These are phyloP conservation scores for Russula sp. DNA, from an alignment of 768 basidiomycete genomes.

Conservation along the genomic window DNA sequence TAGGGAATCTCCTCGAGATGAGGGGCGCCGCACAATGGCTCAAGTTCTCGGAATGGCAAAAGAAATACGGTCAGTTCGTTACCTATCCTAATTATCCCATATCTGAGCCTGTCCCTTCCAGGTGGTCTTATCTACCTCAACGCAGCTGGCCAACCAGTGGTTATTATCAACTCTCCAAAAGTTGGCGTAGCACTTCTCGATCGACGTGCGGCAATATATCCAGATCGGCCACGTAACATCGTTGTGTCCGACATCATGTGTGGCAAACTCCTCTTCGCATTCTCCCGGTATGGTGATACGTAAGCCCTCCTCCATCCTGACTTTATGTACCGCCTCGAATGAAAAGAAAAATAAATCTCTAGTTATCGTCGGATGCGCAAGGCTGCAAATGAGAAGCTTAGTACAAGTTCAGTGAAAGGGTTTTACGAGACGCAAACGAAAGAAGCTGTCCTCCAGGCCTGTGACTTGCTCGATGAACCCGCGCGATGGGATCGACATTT, in stretches of 20 bases:
- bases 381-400: not conserved
- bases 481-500: not conserved
- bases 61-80: not conserved
- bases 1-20: slow-evolving; percentile 3
- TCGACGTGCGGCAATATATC: slow-evolving; percentile 2
- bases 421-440: not conserved
- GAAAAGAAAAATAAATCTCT: not conserved
- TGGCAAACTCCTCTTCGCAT: not conserved
- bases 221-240: not conserved
- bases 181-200: slow-evolving; percentile 1
- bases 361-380: slow-evolving; percentile 2
- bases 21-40: not conserved
- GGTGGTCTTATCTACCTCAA: slow-evolving; percentile 6
- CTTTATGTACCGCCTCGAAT: not conserved
- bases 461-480: not conserved
- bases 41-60: not conserved
- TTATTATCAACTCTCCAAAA: slow-evolving; percentile 2
- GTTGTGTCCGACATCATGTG: slow-evolving; percentile 2
- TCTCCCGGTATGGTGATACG: not conserved
- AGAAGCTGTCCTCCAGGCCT: not conserved
- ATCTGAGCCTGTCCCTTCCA: not conserved
- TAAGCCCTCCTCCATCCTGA: not conserved
- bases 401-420: not conserved
- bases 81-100: not conserved
- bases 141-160: not conserved